Evolutionary conservation across 148 eudicot species (phyloP).

Genomic region (Chenopodium album): DNA sequence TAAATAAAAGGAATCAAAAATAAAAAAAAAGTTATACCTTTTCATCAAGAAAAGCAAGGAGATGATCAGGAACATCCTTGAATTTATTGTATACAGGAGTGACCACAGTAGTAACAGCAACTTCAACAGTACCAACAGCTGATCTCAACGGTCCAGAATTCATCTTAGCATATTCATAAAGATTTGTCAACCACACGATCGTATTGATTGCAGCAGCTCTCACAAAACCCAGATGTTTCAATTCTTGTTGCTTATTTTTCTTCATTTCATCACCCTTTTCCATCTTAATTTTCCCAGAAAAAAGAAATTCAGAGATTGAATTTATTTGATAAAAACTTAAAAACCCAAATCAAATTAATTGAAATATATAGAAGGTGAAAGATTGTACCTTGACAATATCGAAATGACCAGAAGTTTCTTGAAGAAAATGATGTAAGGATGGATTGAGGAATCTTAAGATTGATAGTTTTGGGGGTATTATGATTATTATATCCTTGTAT

Average conservation of each 20-base stretch:
- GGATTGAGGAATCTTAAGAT: conserved; percentile 8
- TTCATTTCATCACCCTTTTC: conserved; percentile 30
- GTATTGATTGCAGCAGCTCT: conserved; percentile 37
- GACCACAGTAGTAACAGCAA: conserved; percentile 38
- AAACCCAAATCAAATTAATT: background rate
- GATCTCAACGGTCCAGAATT: conserved; percentile 47
- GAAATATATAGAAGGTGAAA: background rate
- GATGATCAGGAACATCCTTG: conserved; percentile 37
- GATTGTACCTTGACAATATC: conserved; percentile 23
- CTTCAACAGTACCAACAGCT: conserved; percentile 35
- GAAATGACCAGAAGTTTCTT: conserved; percentile 16
- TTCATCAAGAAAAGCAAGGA: conserved; percentile 44
- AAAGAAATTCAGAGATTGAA: background rate
- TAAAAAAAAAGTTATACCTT: conserved; percentile 31
- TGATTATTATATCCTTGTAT: conserved; percentile 4
- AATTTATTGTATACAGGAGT: conserved; percentile 38
- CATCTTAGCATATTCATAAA: conserved; percentile 49
- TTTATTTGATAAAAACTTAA: background rate
- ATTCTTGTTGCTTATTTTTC: conserved; percentile 19
- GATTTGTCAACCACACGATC: conserved; percentile 29
- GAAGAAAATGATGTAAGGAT: background rate
- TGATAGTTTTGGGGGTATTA: background rate
- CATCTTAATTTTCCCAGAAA: conserved; percentile 9
- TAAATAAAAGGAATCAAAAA: too few species aligned
- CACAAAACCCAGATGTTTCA: conserved; percentile 50